A percentile compares a stretch with the other conserved stretches of the same genome.
These are phyloP conservation scores for Yamadazyma mexicana DNA, from an alignment of 1,139 yeast species.

Conservation along the genomic window DNA sequence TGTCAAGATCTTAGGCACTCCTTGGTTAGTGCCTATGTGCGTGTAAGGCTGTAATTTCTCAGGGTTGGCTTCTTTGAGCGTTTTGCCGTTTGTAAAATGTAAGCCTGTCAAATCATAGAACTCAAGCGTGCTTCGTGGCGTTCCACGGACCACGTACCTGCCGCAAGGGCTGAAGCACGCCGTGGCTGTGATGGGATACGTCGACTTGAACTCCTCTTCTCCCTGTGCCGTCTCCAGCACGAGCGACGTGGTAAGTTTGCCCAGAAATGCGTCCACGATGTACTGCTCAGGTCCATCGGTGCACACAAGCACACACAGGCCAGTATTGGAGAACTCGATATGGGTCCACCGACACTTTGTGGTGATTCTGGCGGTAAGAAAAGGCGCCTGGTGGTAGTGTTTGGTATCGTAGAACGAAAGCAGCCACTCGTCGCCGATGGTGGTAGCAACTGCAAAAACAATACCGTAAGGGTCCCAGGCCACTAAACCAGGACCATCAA, in stretches of 20 bases:
- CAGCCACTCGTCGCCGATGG: slow-evolving; percentile 32
- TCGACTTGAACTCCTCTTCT: slow-evolving; percentile 16
- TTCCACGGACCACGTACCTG: slow-evolving; percentile 62
- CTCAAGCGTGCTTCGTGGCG: slow-evolving; percentile 56
- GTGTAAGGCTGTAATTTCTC: slow-evolving; percentile 24
- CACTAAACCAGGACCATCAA: slow-evolving; percentile 55
- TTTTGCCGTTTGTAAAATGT: slow-evolving; percentile 27
- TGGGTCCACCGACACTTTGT: slow-evolving; percentile 53
- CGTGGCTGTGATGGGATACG: slow-evolving; percentile 58
- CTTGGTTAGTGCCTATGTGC: slow-evolving; percentile 27
- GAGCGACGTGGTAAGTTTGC: slow-evolving; percentile 54
- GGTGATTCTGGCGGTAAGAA: slow-evolving; percentile 40
- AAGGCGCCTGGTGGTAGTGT: slow-evolving; percentile 55
- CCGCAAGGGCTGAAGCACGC: slow-evolving; percentile 84
- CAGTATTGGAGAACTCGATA: slow-evolving; percentile 82
- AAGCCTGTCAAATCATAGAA: slow-evolving; percentile 61
- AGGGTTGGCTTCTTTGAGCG: slow-evolving; percentile 19
- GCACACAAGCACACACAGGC: slow-evolving; percentile 67
- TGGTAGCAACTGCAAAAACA: slow-evolving; percentile 70
- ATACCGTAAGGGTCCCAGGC: slow-evolving; percentile 85
- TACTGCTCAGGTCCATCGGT: slow-evolving; percentile 57
- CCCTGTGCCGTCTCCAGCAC: slow-evolving; percentile 21
- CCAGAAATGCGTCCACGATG: slow-evolving; percentile 71
- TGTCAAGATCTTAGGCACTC: slow-evolving; percentile 59
- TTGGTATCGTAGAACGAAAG: slow-evolving; percentile 63